Evolutionary conservation across 495 filamentous ascomycete species (phyloP), one percentile per base, ranked within the genome.

Genomic region (Rusavskia elegans): DNA sequence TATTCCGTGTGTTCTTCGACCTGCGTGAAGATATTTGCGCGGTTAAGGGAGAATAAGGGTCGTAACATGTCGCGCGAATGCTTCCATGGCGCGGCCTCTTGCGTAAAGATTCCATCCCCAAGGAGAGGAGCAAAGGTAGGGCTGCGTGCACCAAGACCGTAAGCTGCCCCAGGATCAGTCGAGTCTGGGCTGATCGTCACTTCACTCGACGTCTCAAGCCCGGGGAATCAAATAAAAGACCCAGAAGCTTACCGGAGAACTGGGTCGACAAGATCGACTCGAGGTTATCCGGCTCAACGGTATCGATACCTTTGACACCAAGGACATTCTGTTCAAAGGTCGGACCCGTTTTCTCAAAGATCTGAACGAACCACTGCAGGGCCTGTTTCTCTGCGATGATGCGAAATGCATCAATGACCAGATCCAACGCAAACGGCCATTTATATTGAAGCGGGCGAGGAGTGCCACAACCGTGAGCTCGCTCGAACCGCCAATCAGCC

Each of bases 11-110:
- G 55, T 14, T 40, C 42, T 48, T 61, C 54, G 9, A 60, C 56
- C 53, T 82, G 78, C 3, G 66, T 54, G 1, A 80, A 61, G 59
- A 82, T 71, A 29, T 71, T 71, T 39, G 80, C 67, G 55, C 77
- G 75, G 14, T 76, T 66, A 5, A 69, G 66, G 1, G 65, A 64
- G 49, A 76, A 73, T 39, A 64, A 61, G 0, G 59, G 70, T 0
- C 64, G 61, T 23, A 76, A 55, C 13, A 75, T 56, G n/a, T 66
- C 67, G 3, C 73, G 64, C 1, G 67, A 72, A 14, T 63, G 64
- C 45, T 64, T 61, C 63, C 63, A 64, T n/a, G 57, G 49, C 8
- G 50, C 53, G 14, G 60, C 64, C 38, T 67, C 60, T 21, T 67
- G 59, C 9, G 64, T 69, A 54, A 77, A 76, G 48, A 78, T 74